Evolutionary conservation across 23 red algal species (phyloP).

Genomic region (Gracilaria caudata): DNA sequence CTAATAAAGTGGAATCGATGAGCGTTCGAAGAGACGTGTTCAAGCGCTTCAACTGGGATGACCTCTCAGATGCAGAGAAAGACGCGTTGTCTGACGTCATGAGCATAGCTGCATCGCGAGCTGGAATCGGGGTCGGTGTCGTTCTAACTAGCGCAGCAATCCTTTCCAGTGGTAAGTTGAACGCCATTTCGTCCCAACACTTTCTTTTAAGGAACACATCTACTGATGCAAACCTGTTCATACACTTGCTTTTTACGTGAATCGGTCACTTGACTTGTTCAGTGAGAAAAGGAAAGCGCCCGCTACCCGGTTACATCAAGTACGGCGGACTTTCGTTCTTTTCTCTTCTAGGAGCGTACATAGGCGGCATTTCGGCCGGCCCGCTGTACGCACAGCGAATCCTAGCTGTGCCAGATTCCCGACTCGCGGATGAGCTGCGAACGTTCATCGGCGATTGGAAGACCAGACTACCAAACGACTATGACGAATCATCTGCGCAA

Average conservation of each 20-base stretch:
- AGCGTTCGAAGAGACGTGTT: slow-evolving; percentile 1
- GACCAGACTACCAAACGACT: slow-evolving; percentile 41
- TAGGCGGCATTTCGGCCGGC: slow-evolving; percentile 50
- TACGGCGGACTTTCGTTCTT: slow-evolving; percentile 45
- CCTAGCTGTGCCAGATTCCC: slow-evolving; percentile 44
- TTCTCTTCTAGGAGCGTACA: slow-evolving; percentile 53
- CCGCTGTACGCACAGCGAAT: slow-evolving; percentile 57
- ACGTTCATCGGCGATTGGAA: slow-evolving; percentile 62
- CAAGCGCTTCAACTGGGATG: slow-evolving; percentile 57
- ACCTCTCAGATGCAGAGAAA: slow-evolving; percentile 54
- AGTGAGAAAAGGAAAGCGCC: slow-evolving; percentile 46
- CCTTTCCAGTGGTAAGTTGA: slow-evolving; percentile 29
- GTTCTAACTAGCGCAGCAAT: slow-evolving; percentile 42
- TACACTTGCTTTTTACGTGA: neutral
- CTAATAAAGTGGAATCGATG: too few species aligned
- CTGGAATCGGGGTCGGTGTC: slow-evolving; percentile 44
- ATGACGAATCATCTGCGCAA: neutral
- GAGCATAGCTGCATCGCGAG: slow-evolving; percentile 41
- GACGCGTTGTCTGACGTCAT: slow-evolving; percentile 48
- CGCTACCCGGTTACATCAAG: slow-evolving; percentile 34
- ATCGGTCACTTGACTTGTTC: neutral
- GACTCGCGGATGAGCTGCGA: slow-evolving; percentile 60
- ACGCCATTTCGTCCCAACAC: too few species aligned
- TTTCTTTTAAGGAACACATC: too few species aligned
- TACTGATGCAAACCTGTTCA: neutral